Evolutionary conservation across 2,329 filamentous ascomycete species (phyloP).

Genomic region (Cladophialophora immunda): DNA sequence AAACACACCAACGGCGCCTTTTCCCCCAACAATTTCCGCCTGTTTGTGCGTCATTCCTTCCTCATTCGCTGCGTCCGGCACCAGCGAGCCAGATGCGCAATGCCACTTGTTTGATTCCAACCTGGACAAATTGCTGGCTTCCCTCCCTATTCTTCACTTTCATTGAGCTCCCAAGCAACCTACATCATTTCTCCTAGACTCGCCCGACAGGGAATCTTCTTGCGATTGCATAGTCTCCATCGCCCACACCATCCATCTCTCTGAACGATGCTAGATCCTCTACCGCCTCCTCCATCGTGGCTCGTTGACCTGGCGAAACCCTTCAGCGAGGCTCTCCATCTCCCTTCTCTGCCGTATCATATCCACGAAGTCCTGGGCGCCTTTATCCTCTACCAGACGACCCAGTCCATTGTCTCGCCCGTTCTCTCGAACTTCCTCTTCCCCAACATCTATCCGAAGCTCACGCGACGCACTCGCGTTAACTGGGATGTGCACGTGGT

Average conservation of each 20-base stretch:
- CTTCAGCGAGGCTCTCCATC: conserved; percentile 59
- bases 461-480: conserved; percentile 64
- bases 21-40: conserved; percentile 15
- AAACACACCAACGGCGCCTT: not conserved
- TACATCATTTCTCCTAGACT: not conserved
- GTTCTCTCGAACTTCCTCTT: conserved; percentile 62
- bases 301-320: conserved; percentile 60
- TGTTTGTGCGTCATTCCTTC: conserved; percentile 24
- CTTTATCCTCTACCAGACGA: conserved; percentile 64
- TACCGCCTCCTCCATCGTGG: conserved; percentile 59
- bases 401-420: conserved; percentile 64
- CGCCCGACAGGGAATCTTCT: not conserved
- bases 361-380: conserved; percentile 68
- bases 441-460: conserved; percentile 62
- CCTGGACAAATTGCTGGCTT: conserved; percentile 10
- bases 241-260: not conserved
- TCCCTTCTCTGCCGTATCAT: conserved; percentile 67
- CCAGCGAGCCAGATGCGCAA: conserved; percentile 1
- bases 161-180: not conserved
- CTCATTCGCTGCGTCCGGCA: conserved; percentile 5
- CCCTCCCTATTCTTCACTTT: not conserved
- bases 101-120: conserved; percentile 8
- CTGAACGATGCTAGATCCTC: conserved; percentile 53
- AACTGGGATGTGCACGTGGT: conserved; percentile 75
- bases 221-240: not conserved